Base-by-base conservation (phyloP, 306 rosid genomes). In the Fragaria iinumae region DNA sequence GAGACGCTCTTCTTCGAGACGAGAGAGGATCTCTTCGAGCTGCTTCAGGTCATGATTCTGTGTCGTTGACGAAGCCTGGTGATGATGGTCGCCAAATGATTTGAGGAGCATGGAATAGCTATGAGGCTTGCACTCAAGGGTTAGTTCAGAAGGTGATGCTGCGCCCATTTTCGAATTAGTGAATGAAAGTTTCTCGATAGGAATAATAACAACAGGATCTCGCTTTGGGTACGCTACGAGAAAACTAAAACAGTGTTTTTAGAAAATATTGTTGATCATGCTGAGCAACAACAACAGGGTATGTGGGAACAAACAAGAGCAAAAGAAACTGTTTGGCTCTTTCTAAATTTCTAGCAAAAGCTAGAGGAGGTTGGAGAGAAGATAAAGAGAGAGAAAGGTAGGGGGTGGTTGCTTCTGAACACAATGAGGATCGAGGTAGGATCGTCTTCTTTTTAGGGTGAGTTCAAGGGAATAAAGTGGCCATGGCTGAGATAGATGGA, bases 1-100 rank as follows among this genome's bases (percentile, higher is more conserved):
- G 87, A 93, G 93, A 32, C 97, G 91, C 82, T 96, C 99, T 78
- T 84, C 98, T 83, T 96, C 97, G 1, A 96, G 91, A 20, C 90
- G 89, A 78, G 96, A 89, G 59, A 96, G 90, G 83, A 86, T 86
- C 4, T 93, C 99, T 83, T 92, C 91, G 25, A 96, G 93, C 82
- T 96, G 91, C 80, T 85, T 18, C 32, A 60, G 71, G 70, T 74
- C 78, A n/a, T 74, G 47, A 65, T 27, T 18, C 47, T 23, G 70
- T 23, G 47, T 36, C 27, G 16, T 38, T 38, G 25, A 1, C 27
- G 70, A 90, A 23, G 67, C 72, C 74, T 44, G 75, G 72, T 36
- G 69, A 20, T 80, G 89, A 60, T 65, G 27, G 6, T 96, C 96
- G 39, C 83, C 95, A 56, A 96, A 86, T 9, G 97, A 91, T 90